A percentile compares a stretch with the other conserved stretches of the same genome.
phyloP scores from a whole-genome alignment of 805 yeast species.

The Pichia phayaonensis region DNA sequence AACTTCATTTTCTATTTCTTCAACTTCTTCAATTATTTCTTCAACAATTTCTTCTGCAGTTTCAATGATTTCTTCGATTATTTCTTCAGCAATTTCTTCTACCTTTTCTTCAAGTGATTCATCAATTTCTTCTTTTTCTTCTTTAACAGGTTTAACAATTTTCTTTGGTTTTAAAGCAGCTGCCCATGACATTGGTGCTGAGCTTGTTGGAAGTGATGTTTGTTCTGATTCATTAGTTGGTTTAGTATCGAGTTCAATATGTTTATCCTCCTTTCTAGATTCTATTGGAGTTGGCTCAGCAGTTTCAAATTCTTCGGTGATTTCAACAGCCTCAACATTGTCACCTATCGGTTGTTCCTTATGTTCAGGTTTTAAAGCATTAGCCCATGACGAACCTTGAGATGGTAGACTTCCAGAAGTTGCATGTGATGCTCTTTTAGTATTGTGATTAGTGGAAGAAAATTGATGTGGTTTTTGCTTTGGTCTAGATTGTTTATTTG shows the following conservation, averaged over 20 bases:
- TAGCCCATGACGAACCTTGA: conserved; percentile 29
- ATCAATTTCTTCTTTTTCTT: conserved; percentile 7
- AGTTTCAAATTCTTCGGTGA: conserved; percentile 4
- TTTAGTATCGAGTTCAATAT: conserved; percentile 1
- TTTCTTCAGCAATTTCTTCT: conserved; percentile 6
- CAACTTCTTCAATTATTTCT: conserved; percentile 8
- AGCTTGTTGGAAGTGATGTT: conserved; percentile 21
- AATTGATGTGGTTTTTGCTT: conserved; percentile 5
- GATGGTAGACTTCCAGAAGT: conserved; percentile 11
- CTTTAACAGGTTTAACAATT: conserved; percentile 5
- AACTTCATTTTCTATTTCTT: background rate
- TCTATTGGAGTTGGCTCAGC: background rate
- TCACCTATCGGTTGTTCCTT: conserved; percentile 10
- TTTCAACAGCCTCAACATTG: conserved; percentile 1
- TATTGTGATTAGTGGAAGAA: background rate
- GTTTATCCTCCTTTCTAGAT: background rate
- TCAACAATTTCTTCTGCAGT: conserved; percentile 5
- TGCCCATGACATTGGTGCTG: conserved; percentile 19
- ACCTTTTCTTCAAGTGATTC: background rate
- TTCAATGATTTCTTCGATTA: conserved; percentile 2
- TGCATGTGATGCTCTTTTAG: conserved; percentile 6
- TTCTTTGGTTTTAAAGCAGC: conserved; percentile 15
- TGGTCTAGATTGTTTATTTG: conserved; percentile 5
- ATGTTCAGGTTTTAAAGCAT: conserved; percentile 20
- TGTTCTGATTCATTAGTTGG: conserved; percentile 9